Percentiles rank a stretch among this genome's conserved stretches.
Evolutionary conservation across 2,329 filamentous ascomycete genomes (phyloP).

Genomic region (Penicillium sp.): DNA sequence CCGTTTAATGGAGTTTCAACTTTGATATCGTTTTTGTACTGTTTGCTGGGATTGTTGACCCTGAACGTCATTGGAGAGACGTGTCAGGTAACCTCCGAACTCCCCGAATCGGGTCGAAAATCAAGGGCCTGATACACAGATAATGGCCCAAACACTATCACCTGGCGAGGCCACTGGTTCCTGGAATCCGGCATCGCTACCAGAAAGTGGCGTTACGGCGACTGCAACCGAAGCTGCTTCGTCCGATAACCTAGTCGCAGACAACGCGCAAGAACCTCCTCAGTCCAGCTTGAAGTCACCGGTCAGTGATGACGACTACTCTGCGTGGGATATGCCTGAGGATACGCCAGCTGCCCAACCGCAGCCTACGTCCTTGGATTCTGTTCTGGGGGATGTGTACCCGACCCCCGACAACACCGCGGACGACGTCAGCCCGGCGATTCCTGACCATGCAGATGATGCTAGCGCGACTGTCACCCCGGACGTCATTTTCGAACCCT

Average conservation of each 20-base stretch:
- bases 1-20: conserved; percentile 20
- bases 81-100: conserved; percentile 27
- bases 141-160: conserved; percentile 26
- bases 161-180: conserved; percentile 29
- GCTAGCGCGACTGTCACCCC: neutral
- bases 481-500: neutral
- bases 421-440: neutral
- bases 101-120: conserved; percentile 10
- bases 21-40: conserved; percentile 1
- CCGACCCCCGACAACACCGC: neutral
- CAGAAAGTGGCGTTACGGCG: conserved; percentile 35
- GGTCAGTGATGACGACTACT: conserved; percentile 16
- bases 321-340: conserved; percentile 20
- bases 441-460: neutral
- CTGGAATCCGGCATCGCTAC: conserved; percentile 59
- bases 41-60: conserved; percentile 23
- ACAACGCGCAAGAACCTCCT: conserved; percentile 11
- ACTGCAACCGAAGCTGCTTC: conserved; percentile 6
- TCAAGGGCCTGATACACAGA: conserved; percentile 7
- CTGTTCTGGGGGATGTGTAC: neutral
- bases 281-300: conserved; percentile 14
- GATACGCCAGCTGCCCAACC: neutral
- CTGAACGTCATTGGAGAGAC: conserved; percentile 27
- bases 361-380: conserved; percentile 3
- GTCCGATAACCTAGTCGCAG: conserved; percentile 16